phyloP scores from a whole-genome alignment of 1,139 yeast species.

The Lodderomyces elongisporus region DNA sequence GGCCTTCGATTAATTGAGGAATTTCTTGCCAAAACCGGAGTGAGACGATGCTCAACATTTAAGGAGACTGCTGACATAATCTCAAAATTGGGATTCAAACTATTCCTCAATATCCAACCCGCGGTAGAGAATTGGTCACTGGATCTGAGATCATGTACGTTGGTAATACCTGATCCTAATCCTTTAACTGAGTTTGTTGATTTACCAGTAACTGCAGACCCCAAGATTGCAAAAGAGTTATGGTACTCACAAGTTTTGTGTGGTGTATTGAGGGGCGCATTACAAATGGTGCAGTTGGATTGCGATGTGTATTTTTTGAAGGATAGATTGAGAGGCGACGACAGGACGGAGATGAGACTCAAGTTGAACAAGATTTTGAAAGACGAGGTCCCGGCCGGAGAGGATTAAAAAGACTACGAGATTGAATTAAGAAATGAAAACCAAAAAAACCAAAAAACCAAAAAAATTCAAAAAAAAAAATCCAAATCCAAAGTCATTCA shows the following conservation, averaged over 20 bases:
- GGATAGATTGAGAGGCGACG: slow-evolving; percentile 82
- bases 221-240: slow-evolving; percentile 62
- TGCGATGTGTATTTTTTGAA: slow-evolving; percentile 78
- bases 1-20: slow-evolving; percentile 92
- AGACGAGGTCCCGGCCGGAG: slow-evolving; percentile 97
- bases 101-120: slow-evolving; percentile 82
- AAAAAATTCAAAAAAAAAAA: too few species aligned
- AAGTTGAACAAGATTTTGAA: slow-evolving; percentile 68
- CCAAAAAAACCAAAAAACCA: too few species aligned
- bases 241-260: slow-evolving; percentile 92
- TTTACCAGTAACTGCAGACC: slow-evolving; percentile 61
- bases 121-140: slow-evolving; percentile 68
- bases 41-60: slow-evolving; percentile 74
- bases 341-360: slow-evolving; percentile 71
- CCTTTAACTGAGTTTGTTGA: slow-evolving; percentile 96
- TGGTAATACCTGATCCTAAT: slow-evolving; percentile 67
- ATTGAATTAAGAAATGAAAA: too few species aligned
- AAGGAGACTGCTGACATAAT: slow-evolving; percentile 86
- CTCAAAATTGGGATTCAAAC: slow-evolving; percentile 82
- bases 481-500: too few species aligned
- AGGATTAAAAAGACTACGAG: slow-evolving; percentile 38
- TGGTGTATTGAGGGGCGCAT: slow-evolving; percentile 86
- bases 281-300: slow-evolving; percentile 94
- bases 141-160: slow-evolving; percentile 70
- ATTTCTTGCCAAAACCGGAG: slow-evolving; percentile 80